Percentiles rank a stretch among this genome's conserved stretches.
phyloP scores from a whole-genome alignment of 225 moss, liverwort and hornwort genomes.

The Physcomitrium patens region DNA sequence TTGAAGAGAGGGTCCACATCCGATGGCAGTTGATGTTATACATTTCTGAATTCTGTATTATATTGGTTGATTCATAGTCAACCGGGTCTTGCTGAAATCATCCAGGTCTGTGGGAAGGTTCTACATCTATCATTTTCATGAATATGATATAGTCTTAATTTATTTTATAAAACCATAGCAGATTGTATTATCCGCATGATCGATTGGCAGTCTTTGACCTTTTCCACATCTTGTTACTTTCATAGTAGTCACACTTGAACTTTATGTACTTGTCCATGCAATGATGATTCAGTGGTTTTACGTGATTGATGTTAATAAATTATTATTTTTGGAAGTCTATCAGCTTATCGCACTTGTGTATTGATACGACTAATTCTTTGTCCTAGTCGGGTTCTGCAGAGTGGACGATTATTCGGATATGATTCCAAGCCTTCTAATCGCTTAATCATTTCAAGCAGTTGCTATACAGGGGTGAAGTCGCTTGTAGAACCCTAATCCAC shows the following conservation, averaged over 20 bases:
- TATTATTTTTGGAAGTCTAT: neutral
- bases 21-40: too few species aligned
- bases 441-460: constrained; percentile 17
- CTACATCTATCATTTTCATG: neutral
- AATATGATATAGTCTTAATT: too few species aligned
- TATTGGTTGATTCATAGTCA: neutral
- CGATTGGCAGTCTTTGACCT: too few species aligned
- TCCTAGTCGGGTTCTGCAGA: constrained; percentile 19
- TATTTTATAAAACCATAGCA: too few species aligned
- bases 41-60: too few species aligned
- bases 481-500: neutral
- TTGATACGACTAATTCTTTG: neutral
- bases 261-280: neutral
- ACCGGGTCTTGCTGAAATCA: neutral
- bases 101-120: neutral
- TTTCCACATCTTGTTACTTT: neutral
- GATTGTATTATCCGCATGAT: too few species aligned
- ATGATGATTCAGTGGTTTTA: neutral
- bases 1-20: too few species aligned
- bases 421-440: constrained; percentile 2
- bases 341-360: constrained; percentile 13
- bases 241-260: neutral
- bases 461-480: constrained; percentile 27
- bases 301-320: constrained; percentile 16
- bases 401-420: constrained; percentile 4